Base-by-base conservation (phyloP, 164 flowering plant genomes). In the Stephania japonica region DNA sequence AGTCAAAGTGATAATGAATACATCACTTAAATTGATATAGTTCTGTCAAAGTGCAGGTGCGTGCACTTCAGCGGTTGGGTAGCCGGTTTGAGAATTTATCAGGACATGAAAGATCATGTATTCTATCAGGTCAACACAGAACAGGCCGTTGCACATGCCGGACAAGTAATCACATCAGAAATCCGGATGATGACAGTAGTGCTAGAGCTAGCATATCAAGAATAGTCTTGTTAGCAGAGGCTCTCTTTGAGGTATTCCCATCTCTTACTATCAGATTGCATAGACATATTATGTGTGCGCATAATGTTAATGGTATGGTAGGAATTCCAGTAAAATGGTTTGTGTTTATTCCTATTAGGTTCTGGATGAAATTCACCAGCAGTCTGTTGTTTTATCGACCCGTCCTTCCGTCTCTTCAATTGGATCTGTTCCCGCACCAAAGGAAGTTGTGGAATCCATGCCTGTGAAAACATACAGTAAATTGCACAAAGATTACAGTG, bases 361-460 rank as follows among this genome's bases (percentile, higher is more conserved):
- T 86, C 86, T 94, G 83, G 98, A 94, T 90, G 98, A 94, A 89
- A 94, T 94, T 86, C 98, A 94, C 87, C 98, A 94, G 93, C 98
- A 94, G 84, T 92, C 98, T 73, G 97, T 90, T 65, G 91, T 87
- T 64, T 86, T 90, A 76, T 91, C 94, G 18, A 86, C 98, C 32
- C 96, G 85, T 67, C 88, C 96, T 73, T 89, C 98, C 74, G 84
- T 88, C 14, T 94, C 98, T 70, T 83, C 94, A 6, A 80, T 89
- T 83, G 98, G 98, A 79, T 90, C 98, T 67, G 84, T 91, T 79
- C 97, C 98, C 74, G 98, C 98, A 67, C 97, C 98, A 23, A 88
- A 72, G 80, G 97, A 94, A 72, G 88, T 87, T 72, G 98, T 94
- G 63, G 97, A 94, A 43, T 84, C 92, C 65, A 80, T 94, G 83